Conservation (phyloP, 2,329 filamentous ascomycete species). For the Aspergillaceae sp. region DNA sequence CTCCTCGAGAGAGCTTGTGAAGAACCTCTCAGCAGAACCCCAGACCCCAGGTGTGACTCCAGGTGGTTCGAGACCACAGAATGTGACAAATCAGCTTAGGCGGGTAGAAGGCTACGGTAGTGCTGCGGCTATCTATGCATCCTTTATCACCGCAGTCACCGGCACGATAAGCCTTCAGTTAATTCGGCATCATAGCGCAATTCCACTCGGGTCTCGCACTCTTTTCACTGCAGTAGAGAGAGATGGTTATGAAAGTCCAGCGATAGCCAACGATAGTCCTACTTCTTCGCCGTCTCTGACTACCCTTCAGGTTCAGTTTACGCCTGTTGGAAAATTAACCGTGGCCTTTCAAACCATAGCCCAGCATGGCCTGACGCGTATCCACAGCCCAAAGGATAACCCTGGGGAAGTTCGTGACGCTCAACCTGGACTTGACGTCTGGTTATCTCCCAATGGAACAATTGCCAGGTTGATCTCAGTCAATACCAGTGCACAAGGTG, state of each 20-base stretch:
- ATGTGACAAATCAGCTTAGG: slow-evolving; percentile 15
- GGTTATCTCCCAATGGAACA: slow-evolving; percentile 33
- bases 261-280: slow-evolving; percentile 17
- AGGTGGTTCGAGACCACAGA: slow-evolving; percentile 14
- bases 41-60: slow-evolving; percentile 12
- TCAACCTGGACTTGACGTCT: slow-evolving; percentile 27
- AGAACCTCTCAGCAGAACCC: slow-evolving; percentile 25
- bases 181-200: slow-evolving; percentile 25
- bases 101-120: slow-evolving; percentile 23
- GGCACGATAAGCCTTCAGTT: slow-evolving; percentile 30
- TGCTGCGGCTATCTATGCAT: slow-evolving; percentile 29
- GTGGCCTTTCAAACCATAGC: slow-evolving; percentile 28
- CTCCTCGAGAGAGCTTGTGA: slow-evolving; percentile 27
- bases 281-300: slow-evolving; percentile 24
- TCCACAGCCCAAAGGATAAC: slow-evolving; percentile 16
- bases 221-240: slow-evolving; percentile 28
- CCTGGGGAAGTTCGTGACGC: slow-evolving; percentile 9
- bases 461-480: slow-evolving; percentile 26
- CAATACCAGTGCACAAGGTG: slow-evolving; percentile 12
- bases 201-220: slow-evolving; percentile 34
- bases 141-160: slow-evolving; percentile 33
- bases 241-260: slow-evolving; percentile 22
- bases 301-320: slow-evolving; percentile 31
- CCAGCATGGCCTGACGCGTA: slow-evolving; percentile 28
- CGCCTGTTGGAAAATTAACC: slow-evolving; percentile 27